Evolutionary conservation across 257 asterid genomes (phyloP), one percentile per base, ranked within the genome.

Genomic region (Solanum pimpinellifolium): DNA sequence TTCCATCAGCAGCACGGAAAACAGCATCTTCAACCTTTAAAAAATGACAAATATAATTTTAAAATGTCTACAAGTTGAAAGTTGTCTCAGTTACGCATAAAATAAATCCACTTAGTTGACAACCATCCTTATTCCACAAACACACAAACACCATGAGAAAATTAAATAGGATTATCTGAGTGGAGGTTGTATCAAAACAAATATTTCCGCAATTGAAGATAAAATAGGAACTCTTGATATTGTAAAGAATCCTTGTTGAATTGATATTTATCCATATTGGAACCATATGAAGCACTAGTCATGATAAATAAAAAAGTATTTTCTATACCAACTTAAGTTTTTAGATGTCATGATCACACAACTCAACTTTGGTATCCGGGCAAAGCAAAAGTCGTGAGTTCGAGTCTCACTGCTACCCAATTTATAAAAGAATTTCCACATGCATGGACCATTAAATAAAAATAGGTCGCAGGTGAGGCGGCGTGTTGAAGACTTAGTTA

Each of bases 11-110:
- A 91, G 98, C 98, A 60, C 97, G 96, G 44, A 97, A 92, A 80
- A 94, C 96, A 73, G 95, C 97, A 90, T 94, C 94, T 89, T 95
- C 98, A 92, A 94, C 97, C 99, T 97, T 77, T 89, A 90, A 46
- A 73, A 84, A 86, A 90, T 27, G 74, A 59, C 27, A 60, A 46
- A 46, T 83, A 62, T 44, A 66, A 29, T 70, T 72, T 16, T n/a
- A 44, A 85, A 23, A 59, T 47, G 74, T 49, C 44, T 49, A 49
- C 85, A 49, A 31, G 42, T 41, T 81, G 69, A 81, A 49, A 49
- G 12, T 29, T 81, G 46, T 33, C 69, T 81, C 68, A 12, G 7
- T 39, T 49, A 49, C 5, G 29, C 85, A 81, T 18, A 49, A 80
- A 80, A 80, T 47, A 52, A 49, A n/a, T 18, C 15, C 85, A 49